Conservation (phyloP, 139 green algal species). For the Raphidocelis subcapitata region DNA sequence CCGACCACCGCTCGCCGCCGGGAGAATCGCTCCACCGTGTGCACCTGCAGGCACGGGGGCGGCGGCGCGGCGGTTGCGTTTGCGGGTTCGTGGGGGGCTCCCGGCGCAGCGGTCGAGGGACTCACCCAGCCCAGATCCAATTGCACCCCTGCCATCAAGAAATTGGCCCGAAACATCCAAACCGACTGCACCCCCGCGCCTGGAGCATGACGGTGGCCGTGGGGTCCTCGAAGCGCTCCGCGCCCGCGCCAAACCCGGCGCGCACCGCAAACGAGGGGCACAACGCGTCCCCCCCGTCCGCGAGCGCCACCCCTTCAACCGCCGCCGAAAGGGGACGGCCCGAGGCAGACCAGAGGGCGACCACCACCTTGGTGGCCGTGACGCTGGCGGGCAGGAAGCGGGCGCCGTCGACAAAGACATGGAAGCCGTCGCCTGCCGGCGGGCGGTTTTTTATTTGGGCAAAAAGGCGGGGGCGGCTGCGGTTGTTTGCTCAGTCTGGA, state of each 20-base stretch:
- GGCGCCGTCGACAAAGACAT: conserved; percentile 52
- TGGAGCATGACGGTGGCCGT: conserved; percentile 29
- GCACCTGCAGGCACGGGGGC: conserved; percentile 24
- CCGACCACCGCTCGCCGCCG: conserved; percentile 45
- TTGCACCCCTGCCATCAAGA: too few species aligned
- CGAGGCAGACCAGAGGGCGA: conserved; percentile 35
- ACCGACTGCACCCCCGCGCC: too few species aligned
- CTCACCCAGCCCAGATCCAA: too few species aligned
- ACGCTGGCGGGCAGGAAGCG: conserved; percentile 57
- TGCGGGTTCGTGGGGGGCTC: too few species aligned
- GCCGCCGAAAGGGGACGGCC: conserved; percentile 31
- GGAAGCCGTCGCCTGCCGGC: conserved; percentile 35
- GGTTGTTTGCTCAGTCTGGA: too few species aligned
- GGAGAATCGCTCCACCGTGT: conserved; percentile 39
- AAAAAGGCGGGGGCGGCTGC: too few species aligned
- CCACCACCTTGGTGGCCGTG: conserved; percentile 55
- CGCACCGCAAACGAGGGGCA: conserved; percentile 23
- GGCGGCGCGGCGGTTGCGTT: too few species aligned
- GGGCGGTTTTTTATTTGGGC: too few species aligned
- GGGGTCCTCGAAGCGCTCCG: conserved; percentile 17
- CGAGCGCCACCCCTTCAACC: conserved; percentile 42
- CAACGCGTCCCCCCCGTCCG: conserved; percentile 38
- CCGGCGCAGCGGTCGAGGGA: too few species aligned
- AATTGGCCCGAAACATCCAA: too few species aligned
- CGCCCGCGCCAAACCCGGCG: not conserved